Evolutionary conservation across 495 filamentous ascomycete genomes (phyloP).

Genomic region (Ascodesmis nigricans): DNA sequence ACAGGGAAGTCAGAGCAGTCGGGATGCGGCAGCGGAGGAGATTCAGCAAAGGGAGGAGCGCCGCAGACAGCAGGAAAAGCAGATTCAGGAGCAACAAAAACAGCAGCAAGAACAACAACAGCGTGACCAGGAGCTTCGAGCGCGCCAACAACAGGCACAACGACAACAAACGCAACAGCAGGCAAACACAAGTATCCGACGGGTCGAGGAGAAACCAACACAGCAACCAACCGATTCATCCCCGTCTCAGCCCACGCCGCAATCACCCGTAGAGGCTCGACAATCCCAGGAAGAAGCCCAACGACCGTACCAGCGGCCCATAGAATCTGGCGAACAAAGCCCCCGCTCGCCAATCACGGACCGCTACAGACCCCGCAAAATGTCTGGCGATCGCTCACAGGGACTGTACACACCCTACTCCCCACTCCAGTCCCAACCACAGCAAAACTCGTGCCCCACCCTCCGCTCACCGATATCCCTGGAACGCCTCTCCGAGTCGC

Average conservation of each 20-base stretch:
- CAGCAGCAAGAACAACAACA: conserved; percentile 11
- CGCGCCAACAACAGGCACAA: conserved; percentile 8
- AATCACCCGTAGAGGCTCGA: too few species aligned
- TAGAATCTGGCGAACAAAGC: conserved; percentile 10
- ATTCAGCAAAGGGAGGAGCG: conserved; percentile 9
- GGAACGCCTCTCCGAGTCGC: conserved; percentile 51
- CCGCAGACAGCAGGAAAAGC: conserved; percentile 8
- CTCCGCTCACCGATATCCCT: too few species aligned
- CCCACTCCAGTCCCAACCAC: too few species aligned
- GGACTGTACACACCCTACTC: too few species aligned
- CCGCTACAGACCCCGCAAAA: too few species aligned
- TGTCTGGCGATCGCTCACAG: too few species aligned
- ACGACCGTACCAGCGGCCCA: conserved; percentile 14
- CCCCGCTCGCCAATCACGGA: too few species aligned
- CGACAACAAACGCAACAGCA: conserved; percentile 7
- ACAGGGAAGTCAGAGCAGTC: conserved; percentile 27
- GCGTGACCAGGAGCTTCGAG: conserved; percentile 3
- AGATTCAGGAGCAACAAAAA: conserved; percentile 9
- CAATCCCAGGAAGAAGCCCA: conserved; percentile 12
- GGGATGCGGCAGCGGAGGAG: conserved; percentile 13
- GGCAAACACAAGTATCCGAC: conserved; percentile 14
- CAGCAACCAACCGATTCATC: conserved; percentile 17
- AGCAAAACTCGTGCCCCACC: too few species aligned
- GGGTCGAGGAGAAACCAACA: conserved; percentile 17
- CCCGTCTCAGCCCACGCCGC: conserved; percentile 11